A percentile compares a stretch with the other conserved stretches of the same genome.
phyloP scores from a whole-genome alignment of 139 green algal genomes.

The Chlorella sp. region DNA sequence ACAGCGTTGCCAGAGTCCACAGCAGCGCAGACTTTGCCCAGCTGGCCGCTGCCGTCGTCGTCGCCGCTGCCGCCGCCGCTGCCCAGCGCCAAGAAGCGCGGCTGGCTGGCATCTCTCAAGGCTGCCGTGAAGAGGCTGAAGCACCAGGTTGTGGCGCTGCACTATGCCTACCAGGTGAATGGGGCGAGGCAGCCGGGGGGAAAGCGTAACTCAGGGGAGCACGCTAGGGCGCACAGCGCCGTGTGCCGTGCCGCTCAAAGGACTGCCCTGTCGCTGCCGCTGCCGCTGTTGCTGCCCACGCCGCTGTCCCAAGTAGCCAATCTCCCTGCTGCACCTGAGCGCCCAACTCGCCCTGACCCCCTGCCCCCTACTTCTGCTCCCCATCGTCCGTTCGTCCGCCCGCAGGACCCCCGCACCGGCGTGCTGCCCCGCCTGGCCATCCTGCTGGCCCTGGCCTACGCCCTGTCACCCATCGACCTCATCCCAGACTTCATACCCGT shows the following conservation, averaged over 20 bases:
- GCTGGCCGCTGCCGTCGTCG: not conserved
- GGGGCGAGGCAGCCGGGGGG: not conserved
- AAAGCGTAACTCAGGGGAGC: not conserved
- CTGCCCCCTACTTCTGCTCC: not conserved
- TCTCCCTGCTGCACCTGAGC: not conserved
- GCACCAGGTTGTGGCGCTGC: slow-evolving; percentile 40
- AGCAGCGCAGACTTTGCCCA: not conserved
- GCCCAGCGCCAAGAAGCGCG: not conserved
- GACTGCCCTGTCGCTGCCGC: not conserved
- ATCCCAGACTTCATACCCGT: slow-evolving; percentile 72
- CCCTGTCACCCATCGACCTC: slow-evolving; percentile 62
- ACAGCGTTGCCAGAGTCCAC: not conserved
- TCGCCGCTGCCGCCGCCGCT: not conserved
- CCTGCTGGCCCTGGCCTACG: slow-evolving; percentile 45
- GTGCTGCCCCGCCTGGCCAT: not conserved
- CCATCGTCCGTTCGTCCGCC: not conserved
- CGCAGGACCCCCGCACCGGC: slow-evolving; percentile 1
- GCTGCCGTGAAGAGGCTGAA: slow-evolving; percentile 47
- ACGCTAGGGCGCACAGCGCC: not conserved
- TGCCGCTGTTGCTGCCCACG: not conserved
- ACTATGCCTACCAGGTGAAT: slow-evolving; percentile 44
- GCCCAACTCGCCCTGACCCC: not conserved
- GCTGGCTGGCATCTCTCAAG: not conserved
- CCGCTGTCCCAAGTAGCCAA: not conserved
- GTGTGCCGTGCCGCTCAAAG: too few relatives aligned